phyloP scores from a whole-genome alignment of 306 rosid species.

The Pueraria montana region DNA sequence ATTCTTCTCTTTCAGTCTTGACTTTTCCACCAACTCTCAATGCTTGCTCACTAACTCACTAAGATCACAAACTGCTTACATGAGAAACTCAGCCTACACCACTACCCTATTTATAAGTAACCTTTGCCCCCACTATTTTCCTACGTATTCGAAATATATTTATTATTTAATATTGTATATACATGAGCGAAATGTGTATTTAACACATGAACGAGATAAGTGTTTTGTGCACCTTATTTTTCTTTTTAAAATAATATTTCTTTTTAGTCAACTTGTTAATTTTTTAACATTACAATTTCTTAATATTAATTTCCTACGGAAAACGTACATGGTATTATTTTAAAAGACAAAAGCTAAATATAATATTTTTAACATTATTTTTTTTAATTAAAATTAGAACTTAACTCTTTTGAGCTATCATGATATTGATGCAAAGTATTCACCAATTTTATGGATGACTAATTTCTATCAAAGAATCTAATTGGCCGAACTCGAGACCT shows the following conservation, averaged over 20 bases:
- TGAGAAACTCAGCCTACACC: background rate
- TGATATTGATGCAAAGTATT: too few species aligned
- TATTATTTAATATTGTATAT: background rate
- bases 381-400: too few species aligned
- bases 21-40: background rate
- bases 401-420: too few species aligned
- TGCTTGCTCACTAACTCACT: slow-evolving; percentile 17
- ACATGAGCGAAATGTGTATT: background rate
- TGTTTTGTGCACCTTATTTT: background rate
- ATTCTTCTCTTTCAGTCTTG: background rate
- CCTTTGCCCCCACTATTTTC: slow-evolving; percentile 48
- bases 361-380: too few species aligned
- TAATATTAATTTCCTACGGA: background rate
- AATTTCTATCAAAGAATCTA: too few species aligned
- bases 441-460: too few species aligned
- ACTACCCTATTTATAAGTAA: slow-evolving; percentile 54
- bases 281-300: background rate
- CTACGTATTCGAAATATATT: background rate
- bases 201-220: background rate
- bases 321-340: background rate
- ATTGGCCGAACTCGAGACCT: too few species aligned
- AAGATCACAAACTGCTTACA: slow-evolving; percentile 7
- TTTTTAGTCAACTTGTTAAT: background rate
- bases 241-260: background rate
- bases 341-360: too few species aligned